Base-by-base conservation (phyloP, 2,329 filamentous ascomycete species). In the Talaromyces sp. region DNA sequence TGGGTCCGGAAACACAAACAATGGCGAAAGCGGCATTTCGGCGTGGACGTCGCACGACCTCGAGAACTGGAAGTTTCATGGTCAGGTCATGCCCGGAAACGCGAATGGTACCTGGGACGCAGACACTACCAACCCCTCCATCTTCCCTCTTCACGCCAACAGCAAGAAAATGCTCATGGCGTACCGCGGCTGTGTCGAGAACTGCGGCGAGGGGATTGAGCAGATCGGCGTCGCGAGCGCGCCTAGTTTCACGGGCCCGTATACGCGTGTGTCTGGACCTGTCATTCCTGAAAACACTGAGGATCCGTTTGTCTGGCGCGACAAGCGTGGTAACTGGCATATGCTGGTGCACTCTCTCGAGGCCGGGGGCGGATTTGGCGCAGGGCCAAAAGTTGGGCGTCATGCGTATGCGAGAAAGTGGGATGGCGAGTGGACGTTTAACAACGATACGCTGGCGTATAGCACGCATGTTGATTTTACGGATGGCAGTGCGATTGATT, bases 401-500 rank as follows among this genome's bases (percentile, higher is more conserved):
- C 73, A 75, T 63, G 66, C 70, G 56, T 75, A 67, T 58, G 64
- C 73, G 4, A 66, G 68, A 21, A 60, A 60, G 1, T 63, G 71
- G 58, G 56, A 61, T 5, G 70, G 71, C 2, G 61, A 66, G 4
- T 75, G 74, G 72, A 68, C 65, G 10, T 75, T 72, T 56, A 70
- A 72, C 43, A 56, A 65, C 21, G 59, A 68, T 3, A 69, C 69
- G 29, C 65, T 69, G 27, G 70, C 70, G 24, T 74, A 69, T 57
- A 72, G 62, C 41, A 66, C 65, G 1, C 63, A 63, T 6, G 61
- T 66, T 3, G 19, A 53, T 2, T 79, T 77, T 56, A 75, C 73
- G 0, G 80, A 82, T 63, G 79, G 80, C 0, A 69, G 68, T 0
- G 67, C 62, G 26, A 69, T 72, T 50, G 68, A 73, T 3, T 79